Conservation (phyloP, 176 grass and related monocot species). For the Microstegium vimineum region DNA sequence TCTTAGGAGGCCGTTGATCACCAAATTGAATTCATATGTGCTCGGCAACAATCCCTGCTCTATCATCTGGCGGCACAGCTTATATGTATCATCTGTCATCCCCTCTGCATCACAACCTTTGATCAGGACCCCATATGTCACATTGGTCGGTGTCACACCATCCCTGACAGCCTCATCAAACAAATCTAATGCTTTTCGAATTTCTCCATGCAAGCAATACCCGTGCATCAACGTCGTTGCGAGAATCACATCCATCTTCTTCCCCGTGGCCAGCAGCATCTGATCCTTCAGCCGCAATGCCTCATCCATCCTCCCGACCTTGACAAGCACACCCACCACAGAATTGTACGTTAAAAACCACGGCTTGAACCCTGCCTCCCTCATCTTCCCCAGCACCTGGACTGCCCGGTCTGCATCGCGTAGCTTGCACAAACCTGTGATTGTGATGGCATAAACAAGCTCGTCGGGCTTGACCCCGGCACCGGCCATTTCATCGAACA, state of each 20-base stretch:
- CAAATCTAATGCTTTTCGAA: slow-evolving; percentile 54
- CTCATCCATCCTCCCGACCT: slow-evolving; percentile 54
- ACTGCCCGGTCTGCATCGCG: slow-evolving; percentile 31
- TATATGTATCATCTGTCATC: slow-evolving; percentile 46
- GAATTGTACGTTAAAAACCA: slow-evolving; percentile 36
- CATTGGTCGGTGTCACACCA: slow-evolving; percentile 45
- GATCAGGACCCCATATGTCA: slow-evolving; percentile 59
- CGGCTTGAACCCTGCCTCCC: slow-evolving; percentile 33
- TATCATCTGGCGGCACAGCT: slow-evolving; percentile 71
- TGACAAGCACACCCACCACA: slow-evolving; percentile 49
- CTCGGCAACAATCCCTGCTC: slow-evolving; percentile 32
- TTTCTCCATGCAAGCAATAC: slow-evolving; percentile 49
- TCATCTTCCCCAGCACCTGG: slow-evolving; percentile 43
- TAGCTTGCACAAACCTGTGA: slow-evolving; percentile 48
- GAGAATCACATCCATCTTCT: slow-evolving; percentile 44
- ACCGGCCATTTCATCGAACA: slow-evolving; percentile 63
- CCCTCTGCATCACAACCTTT: slow-evolving; percentile 55
- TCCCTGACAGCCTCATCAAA: slow-evolving; percentile 34
- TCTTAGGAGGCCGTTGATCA: slow-evolving; percentile 57
- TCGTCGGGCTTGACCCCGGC: slow-evolving; percentile 34
- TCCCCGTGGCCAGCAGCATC: slow-evolving; percentile 41
- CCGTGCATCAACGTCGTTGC: slow-evolving; percentile 64
- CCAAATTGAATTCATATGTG: slow-evolving; percentile 44
- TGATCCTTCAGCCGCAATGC: slow-evolving; percentile 65
- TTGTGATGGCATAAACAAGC: slow-evolving; percentile 19